Evolutionary conservation across 352 stramenopile genomes (phyloP), one percentile per base, ranked within the genome.

Genomic region (Pythium phragmiticola): DNA sequence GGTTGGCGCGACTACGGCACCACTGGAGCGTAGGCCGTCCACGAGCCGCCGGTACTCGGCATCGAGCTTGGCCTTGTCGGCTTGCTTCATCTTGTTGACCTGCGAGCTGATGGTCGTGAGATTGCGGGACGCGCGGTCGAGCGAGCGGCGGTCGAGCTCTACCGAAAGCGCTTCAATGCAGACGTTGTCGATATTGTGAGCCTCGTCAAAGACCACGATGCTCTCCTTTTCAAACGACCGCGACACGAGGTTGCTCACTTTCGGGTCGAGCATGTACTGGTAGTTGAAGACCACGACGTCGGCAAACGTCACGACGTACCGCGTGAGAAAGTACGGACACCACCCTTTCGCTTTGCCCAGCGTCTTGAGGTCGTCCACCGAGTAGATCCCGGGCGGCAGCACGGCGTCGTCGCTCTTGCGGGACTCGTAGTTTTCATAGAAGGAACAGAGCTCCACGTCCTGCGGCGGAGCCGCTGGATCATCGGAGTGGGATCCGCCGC

Each of bases 221-320:
- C 84, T 91, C 57, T 94, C 87, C 57, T 89, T 92, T 70, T 99
- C 96, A 48, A 99, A 89, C 68, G 98, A 88, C 28, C 95, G 73
- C n/a, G 90, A 97, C 17, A 98, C 89, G 68, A 95, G 73, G 33
- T 82, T 76, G 47, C 85, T 89, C 7, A 98, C 92, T 73, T 99
- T 99, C 26, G 97, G 97, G 82, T 99, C 97, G 26, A 99, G 86
- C 95, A 99, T 98, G 79, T 99, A 99, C 83, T 99, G 97, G 82
- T 99, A 99, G 72, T 99, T 99, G 82, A 98, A 99, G 45, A 99
- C 96, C 3, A 99, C 71, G 43, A 99, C 92, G 59, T 99, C 98
- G 1, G 97, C 97, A 63, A 98, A 96, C 8, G 94, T 97, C 41
- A 99, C 97, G 1, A 97, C 92, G 64, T 98, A 95, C 58, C 98